These are phyloP conservation scores for Phytopythium litorale DNA, from an alignment of 352 stramenopile species.

Conservation along the genomic window DNA sequence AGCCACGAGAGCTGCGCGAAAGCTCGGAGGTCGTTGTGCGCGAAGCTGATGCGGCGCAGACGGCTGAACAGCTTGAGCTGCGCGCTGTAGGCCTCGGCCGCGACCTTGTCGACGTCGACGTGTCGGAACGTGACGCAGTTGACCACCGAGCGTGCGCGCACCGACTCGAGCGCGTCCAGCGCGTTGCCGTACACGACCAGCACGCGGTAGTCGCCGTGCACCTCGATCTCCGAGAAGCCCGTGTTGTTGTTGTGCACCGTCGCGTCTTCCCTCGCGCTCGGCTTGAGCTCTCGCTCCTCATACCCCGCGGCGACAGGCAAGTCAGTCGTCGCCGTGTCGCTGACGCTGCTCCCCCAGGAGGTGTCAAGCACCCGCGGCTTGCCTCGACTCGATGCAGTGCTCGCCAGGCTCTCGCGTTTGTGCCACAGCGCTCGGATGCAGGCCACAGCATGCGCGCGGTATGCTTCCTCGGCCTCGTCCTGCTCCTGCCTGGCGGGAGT, in stretches of 20 bases:
- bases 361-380: background rate
- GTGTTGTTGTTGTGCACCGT: constrained; percentile 45
- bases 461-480: constrained; percentile 42
- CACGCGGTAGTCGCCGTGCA: constrained; percentile 63
- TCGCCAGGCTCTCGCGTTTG: constrained; percentile 1
- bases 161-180: constrained; percentile 53
- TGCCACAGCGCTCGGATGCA: constrained; percentile 38
- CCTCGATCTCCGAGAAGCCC: constrained; percentile 70
- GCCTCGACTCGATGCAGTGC: background rate
- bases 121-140: constrained; percentile 70
- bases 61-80: constrained; percentile 64
- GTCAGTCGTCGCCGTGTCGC: constrained; percentile 5
- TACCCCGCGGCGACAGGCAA: constrained; percentile 3
- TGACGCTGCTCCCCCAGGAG: constrained; percentile 9
- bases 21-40: constrained; percentile 58
- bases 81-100: constrained; percentile 20
- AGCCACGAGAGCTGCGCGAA: constrained; percentile 72
- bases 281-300: constrained; percentile 34
- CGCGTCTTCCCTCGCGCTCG: constrained; percentile 43
- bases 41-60: constrained; percentile 52
- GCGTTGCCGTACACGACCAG: constrained; percentile 67
- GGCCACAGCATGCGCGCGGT: constrained; percentile 47
- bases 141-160: constrained; percentile 46
- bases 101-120: constrained; percentile 41
- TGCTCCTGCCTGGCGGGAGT: constrained; percentile 30